Conservation (phyloP, 257 asterid genomes). For the Eucommia ulmoides region DNA sequence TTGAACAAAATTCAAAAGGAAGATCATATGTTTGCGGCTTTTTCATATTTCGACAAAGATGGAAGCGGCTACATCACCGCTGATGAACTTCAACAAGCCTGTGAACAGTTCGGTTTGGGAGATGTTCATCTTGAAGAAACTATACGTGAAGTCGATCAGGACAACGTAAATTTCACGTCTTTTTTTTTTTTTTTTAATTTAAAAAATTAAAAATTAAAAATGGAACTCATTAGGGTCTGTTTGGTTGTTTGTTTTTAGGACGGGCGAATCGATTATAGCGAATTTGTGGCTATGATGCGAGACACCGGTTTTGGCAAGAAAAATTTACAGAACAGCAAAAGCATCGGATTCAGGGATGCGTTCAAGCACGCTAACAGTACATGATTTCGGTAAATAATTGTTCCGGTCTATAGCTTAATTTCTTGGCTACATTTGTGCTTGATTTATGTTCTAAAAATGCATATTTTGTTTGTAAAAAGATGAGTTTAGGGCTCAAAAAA, state of each 20-base stretch:
- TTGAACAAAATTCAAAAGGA: constrained; percentile 32
- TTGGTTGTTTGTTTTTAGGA: constrained; percentile 33
- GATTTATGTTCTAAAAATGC: too few relatives aligned
- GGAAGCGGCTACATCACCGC: constrained; percentile 40
- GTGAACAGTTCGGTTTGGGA: constrained; percentile 27
- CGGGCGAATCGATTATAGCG: constrained; percentile 69
- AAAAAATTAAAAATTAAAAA: not conserved
- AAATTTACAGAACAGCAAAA: constrained; percentile 21
- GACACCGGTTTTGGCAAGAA: constrained; percentile 42
- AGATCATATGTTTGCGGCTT: constrained; percentile 38
- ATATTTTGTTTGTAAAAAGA: too few relatives aligned
- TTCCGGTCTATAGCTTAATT: too few relatives aligned
- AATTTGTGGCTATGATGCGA: constrained; percentile 86
- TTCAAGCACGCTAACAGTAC: too few relatives aligned
- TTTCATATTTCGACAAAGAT: constrained; percentile 38
- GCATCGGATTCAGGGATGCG: too few relatives aligned
- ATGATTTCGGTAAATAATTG: too few relatives aligned
- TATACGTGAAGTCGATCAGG: constrained; percentile 36
- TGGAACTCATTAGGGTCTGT: not conserved
- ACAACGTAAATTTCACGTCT: constrained; percentile 17
- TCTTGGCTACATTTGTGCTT: too few relatives aligned
- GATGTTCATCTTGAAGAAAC: constrained; percentile 32
- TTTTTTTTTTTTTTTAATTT: not conserved
- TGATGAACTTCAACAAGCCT: constrained; percentile 34
- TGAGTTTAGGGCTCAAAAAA: too few relatives aligned